Evolutionary conservation across 306 rosid species (phyloP), one percentile per base, ranked within the genome.

Genomic region (Acmispon strigosus): DNA sequence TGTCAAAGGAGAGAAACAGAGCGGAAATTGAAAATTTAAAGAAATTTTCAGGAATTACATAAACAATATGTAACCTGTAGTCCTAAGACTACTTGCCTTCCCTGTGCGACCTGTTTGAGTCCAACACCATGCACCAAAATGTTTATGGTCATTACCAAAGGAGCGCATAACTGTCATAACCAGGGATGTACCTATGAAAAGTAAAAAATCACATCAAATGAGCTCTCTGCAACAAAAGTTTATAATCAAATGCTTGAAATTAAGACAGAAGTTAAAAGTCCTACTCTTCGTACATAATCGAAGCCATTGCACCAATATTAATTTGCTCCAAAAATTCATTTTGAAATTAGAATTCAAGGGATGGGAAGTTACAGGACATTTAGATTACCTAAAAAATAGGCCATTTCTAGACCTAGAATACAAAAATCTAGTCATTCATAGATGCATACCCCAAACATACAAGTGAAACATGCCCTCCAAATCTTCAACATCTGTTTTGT

Each of bases 401-500:
- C 32, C 12, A 60, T 52, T 70, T 75, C 59, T 32, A 61, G 42
- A 73, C 43, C 18, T 22, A 24, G 43, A 57, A 43, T 47, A 56
- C 43, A 43, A 64, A 54, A 61, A 73, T 53, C 63, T 51, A 36
- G 58, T 75, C 76, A 65, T 72, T 19, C 7, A 58, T 59, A 71
- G 70, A 60, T 39, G 27, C 96, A 66, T 91, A 95, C 99, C 99
- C 97, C 99, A 95, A 54, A 95, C 97, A 72, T 89, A 95, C 90
- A 95, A 88, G 83, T 95, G 99, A 84, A 86, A 95, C 88, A 95
- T 82, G 44, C 84, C 99, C 85, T 95, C 99, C 78, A 95, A 68
- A 83, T 95, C 99, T 76, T 95, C 99, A 74, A 95, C 96, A 78
- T 91, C 99, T 8, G 99, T 78, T 85, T 95, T 95, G 81, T 95